phyloP scores from a whole-genome alignment of 2,329 filamentous ascomycete species.

The Pseudophaeomoniella oleicola region DNA sequence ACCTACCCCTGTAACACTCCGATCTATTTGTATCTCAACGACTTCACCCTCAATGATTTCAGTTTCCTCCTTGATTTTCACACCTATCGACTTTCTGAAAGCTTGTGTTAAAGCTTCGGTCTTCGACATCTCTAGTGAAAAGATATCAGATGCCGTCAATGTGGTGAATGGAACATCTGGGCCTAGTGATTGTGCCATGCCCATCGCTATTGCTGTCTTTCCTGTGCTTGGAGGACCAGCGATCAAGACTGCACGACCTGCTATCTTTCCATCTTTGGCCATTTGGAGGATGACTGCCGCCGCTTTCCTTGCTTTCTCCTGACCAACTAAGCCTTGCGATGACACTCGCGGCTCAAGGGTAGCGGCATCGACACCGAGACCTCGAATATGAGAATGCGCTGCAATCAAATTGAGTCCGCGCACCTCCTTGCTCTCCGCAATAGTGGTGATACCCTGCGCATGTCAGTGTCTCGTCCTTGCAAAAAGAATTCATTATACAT shows the following conservation, averaged over 20 bases:
- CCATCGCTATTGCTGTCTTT: constrained; percentile 97
- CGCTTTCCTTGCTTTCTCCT: constrained; percentile 91
- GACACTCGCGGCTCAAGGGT: constrained; percentile 72
- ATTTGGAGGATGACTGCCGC: constrained; percentile 94
- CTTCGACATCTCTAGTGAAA: constrained; percentile 98
- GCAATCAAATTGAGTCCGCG: constrained; percentile 94
- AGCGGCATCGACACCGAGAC: constrained; percentile 82
- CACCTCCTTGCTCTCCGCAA: constrained; percentile 91
- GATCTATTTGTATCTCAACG: constrained; percentile 95
- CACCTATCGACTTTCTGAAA: constrained; percentile 97
- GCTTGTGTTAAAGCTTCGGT: constrained; percentile 95
- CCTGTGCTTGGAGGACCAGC: constrained; percentile 92
- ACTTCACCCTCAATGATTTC: constrained; percentile 99
- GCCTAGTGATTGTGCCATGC: constrained; percentile 91
- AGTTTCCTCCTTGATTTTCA: constrained; percentile 96
- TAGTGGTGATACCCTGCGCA: constrained; percentile 53
- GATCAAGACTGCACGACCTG: constrained; percentile 84
- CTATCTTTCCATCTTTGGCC: constrained; percentile 98
- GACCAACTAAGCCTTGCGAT: constrained; percentile 88
- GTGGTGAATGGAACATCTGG: constrained; percentile 93
- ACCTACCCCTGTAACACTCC: constrained; percentile 72
- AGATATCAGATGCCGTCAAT: constrained; percentile 91
- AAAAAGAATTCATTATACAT: constrained; percentile 9
- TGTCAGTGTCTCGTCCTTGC: neutral
- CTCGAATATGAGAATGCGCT: constrained; percentile 94